These are phyloP conservation scores for Geoglossum cookeanum DNA, from an alignment of 2,329 filamentous ascomycete genomes.

Conservation along the genomic window DNA sequence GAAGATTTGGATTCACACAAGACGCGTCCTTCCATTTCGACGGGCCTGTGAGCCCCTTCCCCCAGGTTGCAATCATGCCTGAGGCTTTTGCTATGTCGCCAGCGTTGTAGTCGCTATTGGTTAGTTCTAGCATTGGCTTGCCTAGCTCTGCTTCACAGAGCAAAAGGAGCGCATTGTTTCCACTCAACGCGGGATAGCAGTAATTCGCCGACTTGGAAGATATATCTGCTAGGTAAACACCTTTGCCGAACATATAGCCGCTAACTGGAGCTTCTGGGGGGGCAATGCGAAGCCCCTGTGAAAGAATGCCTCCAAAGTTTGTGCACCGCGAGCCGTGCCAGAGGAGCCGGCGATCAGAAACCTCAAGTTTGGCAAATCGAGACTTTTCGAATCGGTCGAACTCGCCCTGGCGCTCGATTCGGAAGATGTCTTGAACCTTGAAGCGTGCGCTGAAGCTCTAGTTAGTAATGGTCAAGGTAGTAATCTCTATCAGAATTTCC, in stretches of 20 bases:
- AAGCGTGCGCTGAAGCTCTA: conserved; percentile 21
- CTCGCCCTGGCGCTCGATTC: conserved; percentile 60
- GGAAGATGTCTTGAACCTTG: conserved; percentile 56
- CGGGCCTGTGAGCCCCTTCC: conserved; percentile 46
- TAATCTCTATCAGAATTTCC: conserved; percentile 16
- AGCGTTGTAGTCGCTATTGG: conserved; percentile 38
- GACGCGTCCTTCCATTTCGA: conserved; percentile 56
- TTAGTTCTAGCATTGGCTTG: conserved; percentile 48
- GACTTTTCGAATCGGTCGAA: conserved; percentile 44
- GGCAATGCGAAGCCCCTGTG: conserved; percentile 75
- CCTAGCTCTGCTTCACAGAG: conserved; percentile 76
- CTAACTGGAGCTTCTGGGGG: conserved; percentile 62
- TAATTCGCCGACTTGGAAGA: conserved; percentile 68
- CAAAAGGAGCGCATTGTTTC: conserved; percentile 52
- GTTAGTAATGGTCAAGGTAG: background rate
- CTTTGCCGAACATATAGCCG: conserved; percentile 82
- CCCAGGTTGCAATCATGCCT: conserved; percentile 49
- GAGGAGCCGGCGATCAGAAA: conserved; percentile 53
- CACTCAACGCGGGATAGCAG: conserved; percentile 42
- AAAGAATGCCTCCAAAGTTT: conserved; percentile 75
- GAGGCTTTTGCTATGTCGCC: conserved; percentile 39
- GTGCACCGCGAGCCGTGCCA: conserved; percentile 77
- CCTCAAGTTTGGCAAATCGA: conserved; percentile 28
- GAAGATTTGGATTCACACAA: conserved; percentile 41
- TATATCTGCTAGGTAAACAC: conserved; percentile 76